Percentiles rank a stretch among this genome's conserved stretches.
These are phyloP conservation scores for Suhomyces anneliseae DNA, from an alignment of 1,139 yeast species.

Conservation along the genomic window DNA sequence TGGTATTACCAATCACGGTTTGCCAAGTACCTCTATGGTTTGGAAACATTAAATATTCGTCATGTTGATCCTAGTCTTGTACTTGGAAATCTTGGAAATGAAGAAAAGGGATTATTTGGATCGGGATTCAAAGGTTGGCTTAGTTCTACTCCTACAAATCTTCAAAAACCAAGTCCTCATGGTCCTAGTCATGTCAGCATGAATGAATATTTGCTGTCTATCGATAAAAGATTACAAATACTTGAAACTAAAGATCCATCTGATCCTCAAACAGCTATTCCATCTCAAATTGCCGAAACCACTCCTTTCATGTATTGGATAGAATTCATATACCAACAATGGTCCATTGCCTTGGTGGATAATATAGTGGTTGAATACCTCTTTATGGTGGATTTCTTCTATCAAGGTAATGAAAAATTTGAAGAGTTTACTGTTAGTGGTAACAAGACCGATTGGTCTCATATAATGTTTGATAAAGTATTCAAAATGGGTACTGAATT, in stretches of 20 bases:
- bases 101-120: constrained; percentile 29
- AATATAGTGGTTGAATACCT: constrained; percentile 77
- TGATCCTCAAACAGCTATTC: constrained; percentile 64
- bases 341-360: constrained; percentile 72
- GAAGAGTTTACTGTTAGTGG: constrained; percentile 13
- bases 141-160: constrained; percentile 7
- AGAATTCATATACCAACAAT: constrained; percentile 72
- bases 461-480: constrained; percentile 54
- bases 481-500: constrained; percentile 45
- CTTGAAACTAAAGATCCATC: constrained; percentile 25
- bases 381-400: constrained; percentile 72
- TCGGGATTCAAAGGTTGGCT: constrained; percentile 33
- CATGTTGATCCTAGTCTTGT: constrained; percentile 53
- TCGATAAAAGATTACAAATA: constrained; percentile 55
- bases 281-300: constrained; percentile 84
- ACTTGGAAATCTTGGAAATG: constrained; percentile 43
- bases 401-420: constrained; percentile 46
- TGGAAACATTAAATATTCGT: constrained; percentile 61
- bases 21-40: constrained; percentile 72
- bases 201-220: constrained; percentile 55
- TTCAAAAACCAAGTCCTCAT: constrained; percentile 8
- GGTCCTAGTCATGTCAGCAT: constrained; percentile 20
- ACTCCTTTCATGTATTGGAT: constrained; percentile 65
- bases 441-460: constrained; percentile 46
- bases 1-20: constrained; percentile 90